These are phyloP conservation scores for Mycena maculata DNA, from an alignment of 768 basidiomycete species.

Conservation along the genomic window DNA sequence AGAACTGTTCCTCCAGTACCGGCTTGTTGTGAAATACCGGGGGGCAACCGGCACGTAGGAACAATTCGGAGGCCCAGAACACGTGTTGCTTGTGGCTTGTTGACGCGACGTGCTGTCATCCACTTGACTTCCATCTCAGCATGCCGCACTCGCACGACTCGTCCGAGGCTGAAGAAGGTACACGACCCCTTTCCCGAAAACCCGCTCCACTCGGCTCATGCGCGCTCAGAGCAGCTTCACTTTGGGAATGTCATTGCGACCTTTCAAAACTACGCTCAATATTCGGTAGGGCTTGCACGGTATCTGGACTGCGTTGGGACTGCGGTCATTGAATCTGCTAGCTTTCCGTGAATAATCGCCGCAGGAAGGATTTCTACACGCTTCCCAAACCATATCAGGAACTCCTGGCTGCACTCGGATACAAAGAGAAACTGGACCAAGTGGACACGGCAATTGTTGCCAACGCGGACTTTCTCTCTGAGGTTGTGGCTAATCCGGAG, in stretches of 20 bases:
- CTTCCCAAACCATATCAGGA: conserved; percentile 77
- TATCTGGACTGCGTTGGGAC: background rate
- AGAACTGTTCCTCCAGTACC: no score
- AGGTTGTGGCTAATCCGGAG: conserved; percentile 82
- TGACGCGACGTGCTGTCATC: no score
- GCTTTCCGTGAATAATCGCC: conserved; percentile 66
- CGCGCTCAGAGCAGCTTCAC: conserved; percentile 67
- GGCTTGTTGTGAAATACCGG: no score
- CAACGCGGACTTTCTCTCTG: conserved; percentile 82
- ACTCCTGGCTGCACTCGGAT: conserved; percentile 75
- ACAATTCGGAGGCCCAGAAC: no score
- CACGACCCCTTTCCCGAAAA: no score
- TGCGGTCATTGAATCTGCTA: conserved; percentile 34
- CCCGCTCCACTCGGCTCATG: background rate
- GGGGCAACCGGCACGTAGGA: no score
- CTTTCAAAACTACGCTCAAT: conserved; percentile 79
- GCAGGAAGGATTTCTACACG: conserved; percentile 82
- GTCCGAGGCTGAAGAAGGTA: conserved; percentile 26
- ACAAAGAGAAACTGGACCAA: conserved; percentile 79
- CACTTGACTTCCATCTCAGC: background rate
- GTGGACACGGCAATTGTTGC: conserved; percentile 85
- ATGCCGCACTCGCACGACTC: conserved; percentile 25
- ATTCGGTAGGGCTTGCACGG: conserved; percentile 65
- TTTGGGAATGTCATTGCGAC: conserved; percentile 82
- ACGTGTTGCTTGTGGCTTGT: no score